Evolutionary conservation across 2,329 filamentous ascomycete species (phyloP).

Genomic region (Aspergillus ochraceus): DNA sequence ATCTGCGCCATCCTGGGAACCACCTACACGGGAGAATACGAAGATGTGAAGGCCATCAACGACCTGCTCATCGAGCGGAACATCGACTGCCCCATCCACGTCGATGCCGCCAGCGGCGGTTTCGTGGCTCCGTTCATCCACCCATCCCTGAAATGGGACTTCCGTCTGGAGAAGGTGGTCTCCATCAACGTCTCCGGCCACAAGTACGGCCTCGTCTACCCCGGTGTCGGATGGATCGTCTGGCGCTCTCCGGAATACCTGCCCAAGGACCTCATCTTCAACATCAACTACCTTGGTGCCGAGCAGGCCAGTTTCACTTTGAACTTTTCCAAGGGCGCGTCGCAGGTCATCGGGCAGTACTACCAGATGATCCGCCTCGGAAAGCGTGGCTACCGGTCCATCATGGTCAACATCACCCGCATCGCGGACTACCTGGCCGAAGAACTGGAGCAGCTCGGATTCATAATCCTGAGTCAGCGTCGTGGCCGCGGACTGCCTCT

Average conservation of each 20-base stretch:
- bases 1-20: slow-evolving; percentile 90
- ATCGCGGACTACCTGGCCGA: slow-evolving; percentile 84
- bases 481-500: slow-evolving; percentile 79
- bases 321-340: slow-evolving; percentile 95
- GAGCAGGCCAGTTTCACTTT: slow-evolving; percentile 95
- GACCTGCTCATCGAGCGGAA: slow-evolving; percentile 74
- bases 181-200: slow-evolving; percentile 95
- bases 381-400: slow-evolving; percentile 85
- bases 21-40: slow-evolving; percentile 94
- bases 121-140: slow-evolving; percentile 92
- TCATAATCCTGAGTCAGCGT: slow-evolving; percentile 83
- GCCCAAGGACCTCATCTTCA: slow-evolving; percentile 92
- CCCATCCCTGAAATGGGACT: slow-evolving; percentile 86
- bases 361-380: slow-evolving; percentile 95
- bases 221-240: slow-evolving; percentile 90
- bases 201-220: slow-evolving; percentile 80
- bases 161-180: slow-evolving; percentile 81
- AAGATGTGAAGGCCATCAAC: slow-evolving; percentile 89
- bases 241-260: slow-evolving; percentile 83
- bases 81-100: slow-evolving; percentile 84
- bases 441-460: slow-evolving; percentile 71
- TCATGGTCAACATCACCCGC: slow-evolving; percentile 91
- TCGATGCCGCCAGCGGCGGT: slow-evolving; percentile 88
- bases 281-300: slow-evolving; percentile 97
- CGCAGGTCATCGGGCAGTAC: slow-evolving; percentile 94